Evolutionary conservation across 2,329 filamentous ascomycete species (phyloP).

Genomic region (Helicocarpus griseus): DNA sequence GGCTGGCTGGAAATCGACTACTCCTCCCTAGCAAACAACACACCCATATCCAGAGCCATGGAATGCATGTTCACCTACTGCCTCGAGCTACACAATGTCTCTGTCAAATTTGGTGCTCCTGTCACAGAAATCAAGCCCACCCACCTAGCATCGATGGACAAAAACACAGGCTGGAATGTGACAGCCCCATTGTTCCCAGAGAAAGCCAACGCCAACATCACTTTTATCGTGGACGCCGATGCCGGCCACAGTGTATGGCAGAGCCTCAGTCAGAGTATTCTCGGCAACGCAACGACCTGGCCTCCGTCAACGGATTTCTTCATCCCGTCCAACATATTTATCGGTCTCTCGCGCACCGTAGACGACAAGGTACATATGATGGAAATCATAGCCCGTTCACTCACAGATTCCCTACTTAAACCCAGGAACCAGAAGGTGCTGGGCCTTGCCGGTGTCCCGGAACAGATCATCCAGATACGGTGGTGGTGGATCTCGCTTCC

Average conservation of each 20-base stretch:
- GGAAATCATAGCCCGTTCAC: background rate
- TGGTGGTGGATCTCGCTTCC: background rate
- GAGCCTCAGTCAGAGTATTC: background rate
- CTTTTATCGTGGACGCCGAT: background rate
- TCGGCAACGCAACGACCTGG: background rate
- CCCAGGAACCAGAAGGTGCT: background rate
- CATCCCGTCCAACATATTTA: background rate
- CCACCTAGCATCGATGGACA: background rate
- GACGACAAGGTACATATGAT: background rate
- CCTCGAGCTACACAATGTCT: background rate
- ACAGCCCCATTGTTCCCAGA: background rate
- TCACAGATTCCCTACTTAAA: background rate
- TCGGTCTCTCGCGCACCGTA: background rate
- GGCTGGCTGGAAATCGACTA: background rate
- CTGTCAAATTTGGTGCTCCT: background rate
- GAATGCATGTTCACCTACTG: background rate
- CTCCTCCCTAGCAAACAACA: background rate
- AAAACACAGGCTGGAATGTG: background rate
- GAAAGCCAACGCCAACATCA: background rate
- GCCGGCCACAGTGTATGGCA: background rate
- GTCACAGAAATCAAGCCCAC: background rate
- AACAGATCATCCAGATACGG: background rate
- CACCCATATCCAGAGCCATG: background rate
- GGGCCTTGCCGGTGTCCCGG: background rate
- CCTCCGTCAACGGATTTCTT: background rate